A percentile compares a stretch with the other conserved stretches of the same genome.
Conservation (phyloP, 2,329 filamentous ascomycete genomes). For the Alternaria panax region DNA sequence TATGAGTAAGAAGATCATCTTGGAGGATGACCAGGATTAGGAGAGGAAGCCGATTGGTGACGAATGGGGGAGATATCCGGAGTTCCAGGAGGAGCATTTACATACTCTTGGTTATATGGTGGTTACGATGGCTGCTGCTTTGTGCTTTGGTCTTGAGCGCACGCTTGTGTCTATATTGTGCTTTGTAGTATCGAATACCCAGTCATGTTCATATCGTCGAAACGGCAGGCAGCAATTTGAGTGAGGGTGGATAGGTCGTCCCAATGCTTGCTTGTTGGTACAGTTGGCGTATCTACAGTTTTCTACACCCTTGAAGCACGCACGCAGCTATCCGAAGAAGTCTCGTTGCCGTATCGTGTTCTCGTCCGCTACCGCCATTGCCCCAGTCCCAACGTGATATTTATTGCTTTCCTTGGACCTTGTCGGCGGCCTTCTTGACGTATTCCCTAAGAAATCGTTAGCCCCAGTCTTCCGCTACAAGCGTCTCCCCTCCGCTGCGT, state of each 20-base stretch:
- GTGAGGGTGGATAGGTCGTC: background rate
- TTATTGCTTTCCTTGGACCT: slow-evolving; percentile 32
- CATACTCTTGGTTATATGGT: background rate
- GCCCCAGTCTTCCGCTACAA: background rate
- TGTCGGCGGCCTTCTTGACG: slow-evolving; percentile 48
- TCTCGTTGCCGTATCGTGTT: background rate
- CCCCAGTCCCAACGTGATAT: background rate
- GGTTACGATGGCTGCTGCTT: slow-evolving; percentile 19
- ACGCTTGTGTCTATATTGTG: background rate
- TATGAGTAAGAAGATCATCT: slow-evolving; percentile 67
- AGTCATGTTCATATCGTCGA: slow-evolving; percentile 1
- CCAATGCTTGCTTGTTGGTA: slow-evolving; percentile 12
- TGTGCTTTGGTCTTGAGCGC: slow-evolving; percentile 20
- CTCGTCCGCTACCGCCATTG: background rate
- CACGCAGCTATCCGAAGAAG: background rate
- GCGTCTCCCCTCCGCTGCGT: background rate
- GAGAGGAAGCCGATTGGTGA: background rate
- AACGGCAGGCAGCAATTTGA: background rate
- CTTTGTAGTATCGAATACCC: slow-evolving; percentile 6
- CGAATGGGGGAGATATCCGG: background rate
- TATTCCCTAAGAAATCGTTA: slow-evolving; percentile 42
- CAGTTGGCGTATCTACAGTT: background rate
- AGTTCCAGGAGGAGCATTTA: background rate
- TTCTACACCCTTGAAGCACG: background rate
- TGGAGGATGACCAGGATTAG: slow-evolving; percentile 41